Evolutionary conservation across 1,139 yeast genomes (phyloP).

Genomic region (Insectozyma bohioensis): DNA sequence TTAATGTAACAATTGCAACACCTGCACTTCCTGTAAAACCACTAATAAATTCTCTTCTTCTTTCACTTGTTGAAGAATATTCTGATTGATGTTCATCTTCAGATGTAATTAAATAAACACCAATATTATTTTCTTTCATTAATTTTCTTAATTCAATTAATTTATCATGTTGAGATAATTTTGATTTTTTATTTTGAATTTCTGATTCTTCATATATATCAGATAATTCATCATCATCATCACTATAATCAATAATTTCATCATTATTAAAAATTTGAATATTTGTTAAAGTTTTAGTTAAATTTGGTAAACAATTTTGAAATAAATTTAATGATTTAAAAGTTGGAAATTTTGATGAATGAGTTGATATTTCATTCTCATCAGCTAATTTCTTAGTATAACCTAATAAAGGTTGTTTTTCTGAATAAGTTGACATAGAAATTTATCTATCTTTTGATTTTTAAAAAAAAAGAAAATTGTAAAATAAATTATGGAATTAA

Average conservation of each 20-base stretch:
- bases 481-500: too few relatives aligned
- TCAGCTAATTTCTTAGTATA: constrained; percentile 12
- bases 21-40: constrained; percentile 64
- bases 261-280: constrained; percentile 9
- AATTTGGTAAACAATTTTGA: constrained; percentile 19
- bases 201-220: constrained; percentile 20
- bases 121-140: constrained; percentile 43
- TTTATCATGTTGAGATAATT: constrained; percentile 19
- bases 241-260: constrained; percentile 17
- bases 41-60: constrained; percentile 48
- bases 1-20: constrained; percentile 48
- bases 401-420: constrained; percentile 26
- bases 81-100: constrained; percentile 63
- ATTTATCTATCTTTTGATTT: too few relatives aligned
- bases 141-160: constrained; percentile 33
- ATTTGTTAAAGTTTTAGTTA: constrained; percentile 9
- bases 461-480: too few relatives aligned
- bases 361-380: constrained; percentile 21
- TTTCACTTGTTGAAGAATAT: constrained; percentile 51
- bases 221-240: constrained; percentile 25
- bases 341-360: constrained; percentile 20
- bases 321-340: constrained; percentile 22
- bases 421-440: too few relatives aligned
- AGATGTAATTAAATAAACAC: constrained; percentile 56
- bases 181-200: constrained; percentile 12